Percentiles rank a stretch among this genome's conserved stretches.
Conservation (phyloP, 164 flowering plant genomes). For the Vitis riparia region DNA sequence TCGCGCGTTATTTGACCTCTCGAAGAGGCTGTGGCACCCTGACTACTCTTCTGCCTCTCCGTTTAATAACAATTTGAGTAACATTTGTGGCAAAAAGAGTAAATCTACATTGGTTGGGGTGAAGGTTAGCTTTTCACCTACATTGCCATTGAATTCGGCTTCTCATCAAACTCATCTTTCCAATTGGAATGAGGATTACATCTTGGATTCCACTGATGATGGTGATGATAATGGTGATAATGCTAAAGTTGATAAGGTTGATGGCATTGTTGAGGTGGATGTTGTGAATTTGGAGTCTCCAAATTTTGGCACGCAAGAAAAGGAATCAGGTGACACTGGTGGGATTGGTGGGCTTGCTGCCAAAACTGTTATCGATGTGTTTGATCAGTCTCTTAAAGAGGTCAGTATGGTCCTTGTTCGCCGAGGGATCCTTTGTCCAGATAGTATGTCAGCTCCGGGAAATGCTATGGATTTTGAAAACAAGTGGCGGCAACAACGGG, state of each 20-base stretch:
- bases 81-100: not conserved
- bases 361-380: conserved; percentile 26
- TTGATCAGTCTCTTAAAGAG: conserved; percentile 35
- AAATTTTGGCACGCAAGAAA: conserved; percentile 4
- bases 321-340: not conserved
- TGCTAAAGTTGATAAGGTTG: conserved; percentile 1
- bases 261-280: conserved; percentile 5
- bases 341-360: conserved; percentile 22
- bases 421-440: conserved; percentile 5
- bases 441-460: conserved; percentile 4
- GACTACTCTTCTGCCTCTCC: conserved; percentile 36
- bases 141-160: conserved; percentile 3
- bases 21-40: conserved; percentile 56
- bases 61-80: conserved; percentile 14
- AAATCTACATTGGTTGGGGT: conserved; percentile 20
- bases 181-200: not conserved
- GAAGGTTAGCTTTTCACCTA: conserved; percentile 24
- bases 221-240: not conserved
- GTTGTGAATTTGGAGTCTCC: conserved; percentile 23
- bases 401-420: conserved; percentile 8
- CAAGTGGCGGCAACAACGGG: conserved; percentile 49
- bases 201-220: not conserved
- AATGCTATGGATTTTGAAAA: conserved; percentile 21
- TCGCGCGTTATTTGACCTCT: conserved; percentile 44
- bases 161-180: no score